These are phyloP conservation scores for Athelia sp. DNA, from an alignment of 1,284 basidiomycete species.

Conservation along the genomic window DNA sequence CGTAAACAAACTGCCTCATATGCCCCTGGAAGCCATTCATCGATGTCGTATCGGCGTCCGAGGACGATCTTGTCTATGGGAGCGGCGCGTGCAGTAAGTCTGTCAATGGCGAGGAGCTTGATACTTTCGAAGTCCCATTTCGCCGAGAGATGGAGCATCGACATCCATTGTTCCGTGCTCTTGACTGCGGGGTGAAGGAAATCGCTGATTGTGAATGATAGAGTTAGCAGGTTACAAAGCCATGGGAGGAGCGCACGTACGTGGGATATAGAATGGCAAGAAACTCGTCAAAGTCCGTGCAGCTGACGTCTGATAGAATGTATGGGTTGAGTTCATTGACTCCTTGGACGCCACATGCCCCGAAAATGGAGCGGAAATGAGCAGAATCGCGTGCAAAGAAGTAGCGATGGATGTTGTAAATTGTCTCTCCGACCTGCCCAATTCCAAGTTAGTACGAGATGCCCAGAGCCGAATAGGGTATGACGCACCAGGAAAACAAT, in stretches of 20 bases:
- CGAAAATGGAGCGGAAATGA: slow-evolving; percentile 21
- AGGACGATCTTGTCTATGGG: slow-evolving; percentile 30
- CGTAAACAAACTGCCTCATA: slow-evolving; percentile 27
- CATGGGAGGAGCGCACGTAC: too few relatives aligned
- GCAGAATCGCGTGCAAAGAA: slow-evolving; percentile 28
- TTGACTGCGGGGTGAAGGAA: slow-evolving; percentile 21
- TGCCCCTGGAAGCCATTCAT: slow-evolving; percentile 29
- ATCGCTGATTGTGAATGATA: slow-evolving; percentile 15
- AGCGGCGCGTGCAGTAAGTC: slow-evolving; percentile 21
- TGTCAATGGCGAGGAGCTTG: slow-evolving; percentile 26
- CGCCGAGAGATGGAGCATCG: slow-evolving; percentile 28
- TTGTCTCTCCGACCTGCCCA: slow-evolving; percentile 18
- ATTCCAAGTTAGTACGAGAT: too few relatives aligned
- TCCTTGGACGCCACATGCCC: slow-evolving; percentile 8
- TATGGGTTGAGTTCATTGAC: slow-evolving; percentile 1
- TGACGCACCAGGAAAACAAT: too few relatives aligned
- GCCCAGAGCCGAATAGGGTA: too few relatives aligned
- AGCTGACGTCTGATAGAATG: slow-evolving; percentile 21
- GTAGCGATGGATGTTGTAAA: slow-evolving; percentile 23
- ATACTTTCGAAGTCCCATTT: slow-evolving; percentile 28
- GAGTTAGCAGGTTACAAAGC: neutral
- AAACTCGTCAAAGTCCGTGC: slow-evolving; percentile 17
- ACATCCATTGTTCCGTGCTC: slow-evolving; percentile 31
- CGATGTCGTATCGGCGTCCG: slow-evolving; percentile 23
- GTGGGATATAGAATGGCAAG: slow-evolving; percentile 7